phyloP scores from a whole-genome alignment of 768 basidiomycete genomes.

The Auriculariales sp. region DNA sequence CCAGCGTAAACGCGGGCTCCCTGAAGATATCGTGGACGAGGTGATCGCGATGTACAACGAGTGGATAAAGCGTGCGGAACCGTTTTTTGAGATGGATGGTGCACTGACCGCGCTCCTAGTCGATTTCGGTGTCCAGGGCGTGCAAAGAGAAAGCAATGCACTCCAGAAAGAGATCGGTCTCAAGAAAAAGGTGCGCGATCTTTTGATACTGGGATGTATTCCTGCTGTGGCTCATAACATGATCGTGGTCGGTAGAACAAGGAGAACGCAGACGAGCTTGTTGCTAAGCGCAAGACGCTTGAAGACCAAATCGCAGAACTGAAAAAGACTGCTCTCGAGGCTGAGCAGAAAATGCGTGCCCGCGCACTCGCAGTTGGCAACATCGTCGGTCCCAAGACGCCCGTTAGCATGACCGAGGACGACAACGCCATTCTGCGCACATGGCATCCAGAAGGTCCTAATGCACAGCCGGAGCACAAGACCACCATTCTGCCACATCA shows the following conservation, averaged over 20 bases:
- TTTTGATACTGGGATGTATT: neutral
- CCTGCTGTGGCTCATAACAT: neutral
- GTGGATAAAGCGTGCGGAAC: conserved; percentile 80
- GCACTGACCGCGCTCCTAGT: conserved; percentile 30
- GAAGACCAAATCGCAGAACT: conserved; percentile 68
- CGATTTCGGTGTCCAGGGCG: conserved; percentile 69
- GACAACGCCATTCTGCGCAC: conserved; percentile 72
- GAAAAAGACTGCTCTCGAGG: conserved; percentile 63
- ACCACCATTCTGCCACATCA: conserved; percentile 88
- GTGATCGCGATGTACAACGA: conserved; percentile 81
- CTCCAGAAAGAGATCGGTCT: conserved; percentile 88
- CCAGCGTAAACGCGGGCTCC: conserved; percentile 78
- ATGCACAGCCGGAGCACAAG: conserved; percentile 55
- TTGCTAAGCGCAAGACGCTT: conserved; percentile 69
- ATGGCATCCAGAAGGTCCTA: conserved; percentile 74
- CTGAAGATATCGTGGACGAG: conserved; percentile 88
- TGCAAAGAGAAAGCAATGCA: conserved; percentile 73
- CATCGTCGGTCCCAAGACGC: conserved; percentile 75
- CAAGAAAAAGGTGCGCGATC: conserved; percentile 67
- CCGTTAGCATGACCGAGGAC: conserved; percentile 86
- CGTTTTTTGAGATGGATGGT: neutral
- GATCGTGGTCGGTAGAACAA: conserved; percentile 48
- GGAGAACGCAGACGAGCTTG: conserved; percentile 76
- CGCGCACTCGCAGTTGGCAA: conserved; percentile 81
- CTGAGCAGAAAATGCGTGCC: conserved; percentile 61